phyloP scores from a whole-genome alignment of 495 filamentous ascomycete species.

The Amniculicola lignicola region DNA sequence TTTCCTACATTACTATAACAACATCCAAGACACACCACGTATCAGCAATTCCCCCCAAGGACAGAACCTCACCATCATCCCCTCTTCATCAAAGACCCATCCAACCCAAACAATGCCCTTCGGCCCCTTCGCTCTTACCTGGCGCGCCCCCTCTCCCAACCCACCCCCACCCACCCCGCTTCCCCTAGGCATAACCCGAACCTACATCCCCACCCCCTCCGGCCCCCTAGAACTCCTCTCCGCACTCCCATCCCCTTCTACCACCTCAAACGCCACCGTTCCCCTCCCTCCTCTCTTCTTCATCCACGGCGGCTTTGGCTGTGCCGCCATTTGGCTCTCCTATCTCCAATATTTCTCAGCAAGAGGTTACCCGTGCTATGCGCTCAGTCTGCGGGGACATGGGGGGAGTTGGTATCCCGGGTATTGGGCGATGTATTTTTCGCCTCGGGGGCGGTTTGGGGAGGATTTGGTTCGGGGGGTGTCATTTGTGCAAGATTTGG shows the following conservation, averaged over 20 bases:
- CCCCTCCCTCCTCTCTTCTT: slow-evolving; percentile 46
- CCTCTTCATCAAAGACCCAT: too few species aligned
- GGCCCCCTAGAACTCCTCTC: slow-evolving; percentile 46
- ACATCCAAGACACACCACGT: too few species aligned
- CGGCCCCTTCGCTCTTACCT: slow-evolving; percentile 25
- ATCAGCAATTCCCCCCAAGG: too few species aligned
- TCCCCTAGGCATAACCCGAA: slow-evolving; percentile 36
- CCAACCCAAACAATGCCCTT: slow-evolving; percentile 16
- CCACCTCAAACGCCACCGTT: background rate
- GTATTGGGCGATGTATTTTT: slow-evolving; percentile 42
- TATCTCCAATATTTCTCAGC: slow-evolving; percentile 46
- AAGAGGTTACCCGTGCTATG: slow-evolving; percentile 46
- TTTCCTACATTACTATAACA: too few species aligned
- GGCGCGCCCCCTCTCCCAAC: slow-evolving; percentile 23
- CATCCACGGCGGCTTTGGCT: slow-evolving; percentile 47
- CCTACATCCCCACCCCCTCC: slow-evolving; percentile 40
- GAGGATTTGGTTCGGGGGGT: slow-evolving; percentile 45
- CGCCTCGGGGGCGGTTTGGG: slow-evolving; percentile 43
- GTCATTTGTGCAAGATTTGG: slow-evolving; percentile 33
- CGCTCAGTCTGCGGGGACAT: slow-evolving; percentile 51
- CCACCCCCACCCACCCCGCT: slow-evolving; percentile 29
- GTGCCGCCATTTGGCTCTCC: slow-evolving; percentile 47
- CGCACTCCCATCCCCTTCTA: background rate
- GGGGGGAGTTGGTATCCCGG: slow-evolving; percentile 49
- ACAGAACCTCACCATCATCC: too few species aligned